These are phyloP conservation scores for Mycena epipterygia DNA, from an alignment of 768 basidiomycete species.

Conservation along the genomic window DNA sequence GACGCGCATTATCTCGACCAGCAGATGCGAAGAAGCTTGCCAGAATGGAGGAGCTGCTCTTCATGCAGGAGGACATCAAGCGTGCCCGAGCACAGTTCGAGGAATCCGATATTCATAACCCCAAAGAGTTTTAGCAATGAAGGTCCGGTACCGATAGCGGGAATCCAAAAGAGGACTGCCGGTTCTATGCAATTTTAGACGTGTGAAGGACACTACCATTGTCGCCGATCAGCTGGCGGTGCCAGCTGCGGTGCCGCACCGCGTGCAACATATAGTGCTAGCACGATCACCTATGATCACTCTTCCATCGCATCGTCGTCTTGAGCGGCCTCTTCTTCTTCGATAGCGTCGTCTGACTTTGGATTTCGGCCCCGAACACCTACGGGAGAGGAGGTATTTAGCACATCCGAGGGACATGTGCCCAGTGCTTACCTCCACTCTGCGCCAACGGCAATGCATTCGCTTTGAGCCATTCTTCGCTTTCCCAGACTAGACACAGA, in stretches of 20 bases:
- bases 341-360: constrained; percentile 26
- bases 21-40: constrained; percentile 95
- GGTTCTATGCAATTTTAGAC: constrained; percentile 21
- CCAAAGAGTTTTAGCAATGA: constrained; percentile 18
- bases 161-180: neutral
- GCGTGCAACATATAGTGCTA: neutral
- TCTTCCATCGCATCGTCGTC: constrained; percentile 78
- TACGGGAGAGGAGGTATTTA: constrained; percentile 42
- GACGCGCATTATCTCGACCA: constrained; percentile 82
- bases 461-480: constrained; percentile 92
- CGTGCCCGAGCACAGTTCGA: constrained; percentile 87
- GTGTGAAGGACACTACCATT: constrained; percentile 3
- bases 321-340: constrained; percentile 46
- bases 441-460: constrained; percentile 84
- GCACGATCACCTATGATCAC: constrained; percentile 45
- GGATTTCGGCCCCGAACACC: constrained; percentile 70
- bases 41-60: constrained; percentile 90
- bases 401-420: constrained; percentile 1
- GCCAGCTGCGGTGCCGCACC: constrained; percentile 27
- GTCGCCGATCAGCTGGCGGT: constrained; percentile 25
- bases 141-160: constrained; percentile 2
- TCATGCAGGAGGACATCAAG: constrained; percentile 96
- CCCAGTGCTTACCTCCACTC: constrained; percentile 70
- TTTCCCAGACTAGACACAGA: constrained; percentile 85
- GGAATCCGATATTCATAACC: constrained; percentile 58